A percentile compares a stretch with the other conserved stretches of the same genome.
phyloP scores from a whole-genome alignment of 2,329 filamentous ascomycete genomes.

The Arthrinium puccinioides region DNA sequence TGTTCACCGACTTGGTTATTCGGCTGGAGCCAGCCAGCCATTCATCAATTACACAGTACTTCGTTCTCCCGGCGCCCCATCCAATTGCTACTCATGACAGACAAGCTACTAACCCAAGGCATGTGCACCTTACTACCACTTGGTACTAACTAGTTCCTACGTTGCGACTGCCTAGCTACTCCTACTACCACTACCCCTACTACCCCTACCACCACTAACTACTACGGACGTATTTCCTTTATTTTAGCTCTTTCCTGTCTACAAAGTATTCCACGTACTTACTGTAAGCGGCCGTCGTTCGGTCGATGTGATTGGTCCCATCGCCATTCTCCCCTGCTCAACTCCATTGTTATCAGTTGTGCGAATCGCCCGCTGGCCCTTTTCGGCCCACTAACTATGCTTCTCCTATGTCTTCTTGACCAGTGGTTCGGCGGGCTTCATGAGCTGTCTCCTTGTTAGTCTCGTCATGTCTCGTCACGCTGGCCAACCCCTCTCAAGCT shows the following conservation, averaged over 20 bases:
- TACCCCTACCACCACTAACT: too few relatives aligned
- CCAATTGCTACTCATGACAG: background rate
- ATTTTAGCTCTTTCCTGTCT: background rate
- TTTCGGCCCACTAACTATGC: constrained; percentile 16
- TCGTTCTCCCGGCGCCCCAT: background rate
- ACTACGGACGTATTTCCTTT: background rate
- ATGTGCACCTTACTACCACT: too few relatives aligned
- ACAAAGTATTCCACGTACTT: background rate
- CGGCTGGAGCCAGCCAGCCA: constrained; percentile 23
- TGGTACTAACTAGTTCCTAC: too few relatives aligned
- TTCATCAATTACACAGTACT: constrained; percentile 6
- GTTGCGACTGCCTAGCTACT: too few relatives aligned
- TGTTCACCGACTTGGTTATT: constrained; percentile 36
- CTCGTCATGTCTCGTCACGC: constrained; percentile 1
- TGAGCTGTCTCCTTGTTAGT: constrained; percentile 1
- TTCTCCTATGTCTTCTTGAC: constrained; percentile 1
- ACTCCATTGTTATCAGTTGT: constrained; percentile 10
- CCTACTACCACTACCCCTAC: too few relatives aligned
- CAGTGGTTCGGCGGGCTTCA: constrained; percentile 3
- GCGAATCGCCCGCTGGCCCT: constrained; percentile 23
- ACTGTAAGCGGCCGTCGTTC: too few relatives aligned
- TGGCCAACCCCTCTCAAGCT: constrained; percentile 3
- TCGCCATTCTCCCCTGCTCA: constrained; percentile 15
- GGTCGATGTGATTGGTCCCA: constrained; percentile 18
- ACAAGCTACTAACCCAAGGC: background rate